Evolutionary conservation across 306 rosid species (phyloP).

Genomic region (Sphenostylis stenocarpa): DNA sequence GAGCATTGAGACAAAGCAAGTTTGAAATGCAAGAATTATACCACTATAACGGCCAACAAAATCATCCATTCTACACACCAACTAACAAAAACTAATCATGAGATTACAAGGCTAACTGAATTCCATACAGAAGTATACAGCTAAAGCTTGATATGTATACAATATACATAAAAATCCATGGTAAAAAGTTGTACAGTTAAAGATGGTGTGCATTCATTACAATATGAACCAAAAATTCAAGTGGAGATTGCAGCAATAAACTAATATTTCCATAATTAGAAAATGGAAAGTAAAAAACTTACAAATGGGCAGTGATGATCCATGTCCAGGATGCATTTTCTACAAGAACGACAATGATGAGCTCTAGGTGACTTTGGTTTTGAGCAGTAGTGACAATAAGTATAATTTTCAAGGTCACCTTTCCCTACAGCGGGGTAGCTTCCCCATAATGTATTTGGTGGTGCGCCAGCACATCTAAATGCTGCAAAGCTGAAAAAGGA

Average conservation of each 20-base stretch:
- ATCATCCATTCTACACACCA: neutral
- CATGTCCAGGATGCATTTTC: constrained; percentile 86
- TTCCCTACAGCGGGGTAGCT: constrained; percentile 83
- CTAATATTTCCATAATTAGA: constrained; percentile 11
- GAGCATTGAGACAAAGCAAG: constrained; percentile 19
- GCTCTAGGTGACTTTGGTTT: constrained; percentile 91
- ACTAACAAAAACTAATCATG: neutral
- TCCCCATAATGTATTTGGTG: constrained; percentile 78
- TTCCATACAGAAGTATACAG: neutral
- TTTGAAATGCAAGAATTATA: neutral
- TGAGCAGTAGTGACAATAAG: constrained; percentile 76
- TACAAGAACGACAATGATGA: constrained; percentile 92
- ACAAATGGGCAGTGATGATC: constrained; percentile 99
- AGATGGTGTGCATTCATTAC: constrained; percentile 3
- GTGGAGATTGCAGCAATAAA: neutral
- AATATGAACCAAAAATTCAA: neutral
- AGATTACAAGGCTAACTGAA: neutral
- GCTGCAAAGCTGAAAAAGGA: constrained; percentile 72
- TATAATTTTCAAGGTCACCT: constrained; percentile 80
- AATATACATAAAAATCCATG: neutral
- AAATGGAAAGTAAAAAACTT: constrained; percentile 50
- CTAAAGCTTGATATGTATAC: neutral
- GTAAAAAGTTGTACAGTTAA: neutral
- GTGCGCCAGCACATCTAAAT: constrained; percentile 75
- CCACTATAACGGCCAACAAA: neutral